A percentile compares a stretch with the other conserved stretches of the same genome.
Conservation (phyloP, 805 yeast genomes). For the Candida hungchunana region DNA sequence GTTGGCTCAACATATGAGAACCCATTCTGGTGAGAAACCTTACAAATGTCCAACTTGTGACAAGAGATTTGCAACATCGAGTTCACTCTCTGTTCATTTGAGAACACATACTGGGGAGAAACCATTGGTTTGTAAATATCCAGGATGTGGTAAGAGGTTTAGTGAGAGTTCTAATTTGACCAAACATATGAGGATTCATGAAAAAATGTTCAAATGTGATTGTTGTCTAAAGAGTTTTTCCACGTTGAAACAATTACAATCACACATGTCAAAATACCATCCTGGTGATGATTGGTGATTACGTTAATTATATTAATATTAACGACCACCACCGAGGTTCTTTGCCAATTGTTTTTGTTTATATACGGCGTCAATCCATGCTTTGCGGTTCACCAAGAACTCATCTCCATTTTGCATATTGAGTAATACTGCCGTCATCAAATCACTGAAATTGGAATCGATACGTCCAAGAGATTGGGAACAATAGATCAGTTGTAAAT, state of each 20-base stretch:
- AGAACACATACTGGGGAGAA: slow-evolving; percentile 89
- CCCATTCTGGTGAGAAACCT: slow-evolving; percentile 90
- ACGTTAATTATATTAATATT: too few relatives aligned
- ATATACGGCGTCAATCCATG: slow-evolving; percentile 40
- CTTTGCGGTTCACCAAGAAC: slow-evolving; percentile 30
- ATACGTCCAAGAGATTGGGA: slow-evolving; percentile 77
- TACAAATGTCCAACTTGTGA: slow-evolving; percentile 68
- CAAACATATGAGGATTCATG: slow-evolving; percentile 82
- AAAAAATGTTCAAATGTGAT: slow-evolving; percentile 46
- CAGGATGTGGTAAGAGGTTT: slow-evolving; percentile 79
- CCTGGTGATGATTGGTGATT: too few relatives aligned
- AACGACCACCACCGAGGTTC: too few relatives aligned
- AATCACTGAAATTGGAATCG: slow-evolving; percentile 63
- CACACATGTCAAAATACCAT: slow-evolving; percentile 33
- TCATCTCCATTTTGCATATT: slow-evolving; percentile 13
- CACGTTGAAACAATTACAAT: slow-evolving; percentile 35
- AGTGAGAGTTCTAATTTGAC: slow-evolving; percentile 86
- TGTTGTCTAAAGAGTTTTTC: slow-evolving; percentile 51
- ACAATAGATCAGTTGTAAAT: slow-evolving; percentile 82
- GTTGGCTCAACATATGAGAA: slow-evolving; percentile 75
- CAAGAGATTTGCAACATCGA: slow-evolving; percentile 75
- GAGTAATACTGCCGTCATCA: slow-evolving; percentile 40
- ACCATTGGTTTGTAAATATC: slow-evolving; percentile 75
- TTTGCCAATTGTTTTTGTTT: slow-evolving; percentile 36
- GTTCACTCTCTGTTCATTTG: slow-evolving; percentile 77